These are phyloP conservation scores for Avena sativa DNA, from an alignment of 176 grass and related monocot genomes.

Conservation along the genomic window DNA sequence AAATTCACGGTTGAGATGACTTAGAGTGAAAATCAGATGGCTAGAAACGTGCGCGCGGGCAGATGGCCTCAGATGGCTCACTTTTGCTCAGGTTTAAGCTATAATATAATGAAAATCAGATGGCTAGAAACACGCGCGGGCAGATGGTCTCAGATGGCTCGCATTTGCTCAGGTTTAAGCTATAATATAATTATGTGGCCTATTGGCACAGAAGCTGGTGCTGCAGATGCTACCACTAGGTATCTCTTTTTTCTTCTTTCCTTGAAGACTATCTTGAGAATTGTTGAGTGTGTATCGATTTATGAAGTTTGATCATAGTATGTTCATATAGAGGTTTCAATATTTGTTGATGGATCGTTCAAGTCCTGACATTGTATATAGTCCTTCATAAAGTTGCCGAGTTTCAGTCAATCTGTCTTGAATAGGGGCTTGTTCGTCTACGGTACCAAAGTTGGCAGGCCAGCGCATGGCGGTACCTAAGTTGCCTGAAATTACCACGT, in stretches of 20 bases:
- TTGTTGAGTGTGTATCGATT: neutral
- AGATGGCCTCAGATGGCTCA: no score
- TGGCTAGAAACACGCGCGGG: no score
- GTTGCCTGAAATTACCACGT: no score
- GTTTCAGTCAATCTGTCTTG: conserved; percentile 7
- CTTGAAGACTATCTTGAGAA: neutral
- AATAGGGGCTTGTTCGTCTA: no score
- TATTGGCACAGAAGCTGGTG: conserved; percentile 95
- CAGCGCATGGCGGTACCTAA: no score
- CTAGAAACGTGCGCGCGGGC: no score
- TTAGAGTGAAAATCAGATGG: no score
- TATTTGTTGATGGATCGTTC: neutral
- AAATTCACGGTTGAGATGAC: neutral
- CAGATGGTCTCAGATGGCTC: no score
- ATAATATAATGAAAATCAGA: no score
- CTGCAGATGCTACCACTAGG: conserved; percentile 81
- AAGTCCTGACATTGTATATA: neutral
- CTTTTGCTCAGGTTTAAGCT: no score
- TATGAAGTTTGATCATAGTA: conserved; percentile 22
- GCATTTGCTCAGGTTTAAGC: no score
- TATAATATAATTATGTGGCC: conserved; percentile 68
- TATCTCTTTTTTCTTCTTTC: conserved; percentile 36
- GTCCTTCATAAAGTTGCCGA: neutral
- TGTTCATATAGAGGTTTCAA: neutral
- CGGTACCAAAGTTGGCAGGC: no score